These are phyloP conservation scores for Colletotrichum sp. DNA, from an alignment of 2,329 filamentous ascomycete species.

Conservation along the genomic window DNA sequence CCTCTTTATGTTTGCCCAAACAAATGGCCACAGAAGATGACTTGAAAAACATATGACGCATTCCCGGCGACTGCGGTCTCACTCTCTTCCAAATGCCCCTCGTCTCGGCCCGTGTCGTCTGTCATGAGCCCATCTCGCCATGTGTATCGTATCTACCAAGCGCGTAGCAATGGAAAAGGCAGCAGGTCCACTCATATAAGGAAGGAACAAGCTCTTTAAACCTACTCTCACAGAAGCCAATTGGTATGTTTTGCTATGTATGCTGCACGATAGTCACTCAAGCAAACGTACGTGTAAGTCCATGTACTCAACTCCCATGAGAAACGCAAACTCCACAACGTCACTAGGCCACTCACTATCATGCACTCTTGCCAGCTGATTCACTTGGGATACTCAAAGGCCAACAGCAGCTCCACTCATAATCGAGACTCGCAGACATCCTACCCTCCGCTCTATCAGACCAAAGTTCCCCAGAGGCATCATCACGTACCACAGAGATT, in stretches of 20 bases:
- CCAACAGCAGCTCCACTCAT: neutral
- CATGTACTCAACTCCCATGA: neutral
- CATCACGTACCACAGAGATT: neutral
- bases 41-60: rapidly evolving
- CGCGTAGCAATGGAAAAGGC: too few relatives aligned
- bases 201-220: neutral
- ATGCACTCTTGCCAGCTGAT: neutral
- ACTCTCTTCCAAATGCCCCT: neutral
- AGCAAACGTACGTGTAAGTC: neutral
- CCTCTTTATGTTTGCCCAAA: neutral
- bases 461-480: neutral
- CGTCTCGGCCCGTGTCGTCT: too few relatives aligned
- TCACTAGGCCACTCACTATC: neutral
- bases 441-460: neutral
- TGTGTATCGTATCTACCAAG: too few relatives aligned
- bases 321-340: rapidly evolving
- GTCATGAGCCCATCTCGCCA: too few relatives aligned
- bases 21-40: neutral
- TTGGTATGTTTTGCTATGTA: rapidly evolving
- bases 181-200: neutral
- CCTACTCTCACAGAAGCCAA: neutral
- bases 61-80: neutral
- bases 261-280: too few relatives aligned
- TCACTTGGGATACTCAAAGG: neutral
- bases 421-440: too few relatives aligned